Evolutionary conservation across 805 yeast genomes (phyloP).

Genomic region (Trichomonascus vanleenenianus): DNA sequence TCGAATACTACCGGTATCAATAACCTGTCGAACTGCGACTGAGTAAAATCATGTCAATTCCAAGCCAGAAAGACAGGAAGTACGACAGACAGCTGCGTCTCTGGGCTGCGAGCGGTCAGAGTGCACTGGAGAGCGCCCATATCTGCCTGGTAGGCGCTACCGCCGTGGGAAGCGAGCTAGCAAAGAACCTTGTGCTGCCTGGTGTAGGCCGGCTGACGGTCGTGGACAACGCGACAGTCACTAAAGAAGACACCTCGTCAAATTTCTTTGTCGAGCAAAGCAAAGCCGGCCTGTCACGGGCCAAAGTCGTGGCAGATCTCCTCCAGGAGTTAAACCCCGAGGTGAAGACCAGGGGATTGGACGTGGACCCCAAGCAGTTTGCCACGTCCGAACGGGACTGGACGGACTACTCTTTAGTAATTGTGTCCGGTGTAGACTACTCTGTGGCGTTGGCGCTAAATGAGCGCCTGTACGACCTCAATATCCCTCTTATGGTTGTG

Average conservation of each 20-base stretch:
- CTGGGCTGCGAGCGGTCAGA: slow-evolving; percentile 80
- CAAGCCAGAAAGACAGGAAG: slow-evolving; percentile 28
- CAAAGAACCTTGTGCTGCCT: slow-evolving; percentile 74
- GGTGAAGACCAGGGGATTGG: slow-evolving; percentile 33
- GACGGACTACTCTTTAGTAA: slow-evolving; percentile 43
- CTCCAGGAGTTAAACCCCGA: slow-evolving; percentile 57
- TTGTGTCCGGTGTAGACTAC: slow-evolving; percentile 34
- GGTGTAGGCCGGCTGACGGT: slow-evolving; percentile 60
- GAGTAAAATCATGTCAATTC: slow-evolving; percentile 1
- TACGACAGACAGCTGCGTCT: slow-evolving; percentile 84
- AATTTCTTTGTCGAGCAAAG: slow-evolving; percentile 53
- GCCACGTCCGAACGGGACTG: slow-evolving; percentile 19
- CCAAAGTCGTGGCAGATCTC: slow-evolving; percentile 33
- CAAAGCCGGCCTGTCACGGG: slow-evolving; percentile 37
- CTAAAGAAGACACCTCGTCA: slow-evolving; percentile 38
- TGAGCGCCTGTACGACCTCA: slow-evolving; percentile 34
- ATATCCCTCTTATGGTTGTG: slow-evolving; percentile 49
- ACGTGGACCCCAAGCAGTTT: not conserved
- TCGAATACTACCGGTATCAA: too few species aligned
- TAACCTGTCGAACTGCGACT: too few species aligned
- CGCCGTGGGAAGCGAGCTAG: slow-evolving; percentile 49
- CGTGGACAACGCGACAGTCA: slow-evolving; percentile 40
- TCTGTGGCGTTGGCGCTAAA: slow-evolving; percentile 25
- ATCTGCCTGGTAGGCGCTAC: slow-evolving; percentile 56
- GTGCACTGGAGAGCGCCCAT: slow-evolving; percentile 44